Base-by-base conservation (phyloP, 768 basidiomycete genomes). In the Lactarius evosmus region DNA sequence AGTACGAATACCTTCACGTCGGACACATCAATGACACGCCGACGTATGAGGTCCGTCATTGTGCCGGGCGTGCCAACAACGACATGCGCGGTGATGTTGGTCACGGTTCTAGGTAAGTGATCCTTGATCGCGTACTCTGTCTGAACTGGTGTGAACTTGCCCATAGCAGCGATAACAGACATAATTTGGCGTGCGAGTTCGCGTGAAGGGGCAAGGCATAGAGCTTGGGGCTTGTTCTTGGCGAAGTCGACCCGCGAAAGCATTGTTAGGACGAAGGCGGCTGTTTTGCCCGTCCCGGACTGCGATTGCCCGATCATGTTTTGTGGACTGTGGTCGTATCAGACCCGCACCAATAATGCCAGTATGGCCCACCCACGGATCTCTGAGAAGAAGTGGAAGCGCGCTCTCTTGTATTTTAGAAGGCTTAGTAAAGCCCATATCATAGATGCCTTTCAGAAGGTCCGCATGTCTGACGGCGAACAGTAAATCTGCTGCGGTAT, bases 221-320 rank as follows among this genome's bases (percentile, higher is more conserved):
- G 79, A 3, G 96, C 97, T 91, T 98, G 96, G 27, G 95, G 89
- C 67, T 88, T 87, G 67, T 89, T 83, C 51, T 86, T 78, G 25
- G 84, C 80, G 70, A 89, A 95, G 75, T 98, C 93, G 53, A 98
- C 83, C 44, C 96, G 87, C 73, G 91, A 95, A 17, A 98, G 83
- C 95, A 99, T 98, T 12, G 96, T 95, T 55, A 99, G 80, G 14
- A 95, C 93, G 74, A 99, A 99, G 11, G 97, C 97, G 4, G 97
- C 97, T 2, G 97, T 98, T 79, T 99, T 99, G 55, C 97, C 97
- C 9, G 97, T 99, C 41, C 97, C 97, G 36, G 97, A 98, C 72
- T 99, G 97, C 57, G 95, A 98, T 78, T 99, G 97, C 19, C 95
- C 97, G 72, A 98, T 98, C 89, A 98, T 95, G 76, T 98, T 98